Evolutionary conservation across 2,329 filamentous ascomycete genomes (phyloP).

Genomic region (Phoma herbarum): DNA sequence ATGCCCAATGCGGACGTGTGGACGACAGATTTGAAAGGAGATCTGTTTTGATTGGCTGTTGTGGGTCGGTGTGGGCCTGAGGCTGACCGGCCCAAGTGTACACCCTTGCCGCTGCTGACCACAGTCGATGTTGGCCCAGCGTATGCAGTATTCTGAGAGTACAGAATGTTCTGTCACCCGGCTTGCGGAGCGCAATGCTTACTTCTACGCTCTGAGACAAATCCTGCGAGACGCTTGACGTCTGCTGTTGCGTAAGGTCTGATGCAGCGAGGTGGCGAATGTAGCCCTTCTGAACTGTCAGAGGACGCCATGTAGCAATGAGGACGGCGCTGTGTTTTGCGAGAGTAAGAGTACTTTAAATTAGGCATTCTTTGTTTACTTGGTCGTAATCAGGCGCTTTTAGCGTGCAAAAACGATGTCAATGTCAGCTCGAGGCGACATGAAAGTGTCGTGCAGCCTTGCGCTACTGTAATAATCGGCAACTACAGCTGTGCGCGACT

Average conservation of each 20-base stretch:
- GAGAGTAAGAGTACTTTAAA: neutral
- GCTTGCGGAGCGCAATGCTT: too few relatives aligned
- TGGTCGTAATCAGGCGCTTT: neutral
- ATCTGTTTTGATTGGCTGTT: constrained; percentile 24
- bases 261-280: constrained; percentile 10
- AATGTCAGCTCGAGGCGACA: constrained; percentile 1
- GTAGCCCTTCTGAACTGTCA: neutral
- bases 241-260: neutral
- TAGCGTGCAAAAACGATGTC: neutral
- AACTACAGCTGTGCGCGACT: constrained; percentile 7
- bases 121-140: constrained; percentile 25
- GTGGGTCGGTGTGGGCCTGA: constrained; percentile 1
- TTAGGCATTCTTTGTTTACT: too few relatives aligned
- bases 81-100: constrained; percentile 12
- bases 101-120: constrained; percentile 36
- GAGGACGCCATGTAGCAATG: neutral
- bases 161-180: neutral
- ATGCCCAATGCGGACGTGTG: constrained; percentile 27
- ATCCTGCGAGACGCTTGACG: neutral
- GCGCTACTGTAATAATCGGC: constrained; percentile 11
- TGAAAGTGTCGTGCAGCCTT: constrained; percentile 17
- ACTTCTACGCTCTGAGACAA: neutral
- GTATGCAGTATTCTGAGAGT: constrained; percentile 6
- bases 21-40: constrained; percentile 28
- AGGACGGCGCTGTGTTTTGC: neutral